phyloP scores from a whole-genome alignment of 306 rosid genomes.

The Castanea sativa region DNA sequence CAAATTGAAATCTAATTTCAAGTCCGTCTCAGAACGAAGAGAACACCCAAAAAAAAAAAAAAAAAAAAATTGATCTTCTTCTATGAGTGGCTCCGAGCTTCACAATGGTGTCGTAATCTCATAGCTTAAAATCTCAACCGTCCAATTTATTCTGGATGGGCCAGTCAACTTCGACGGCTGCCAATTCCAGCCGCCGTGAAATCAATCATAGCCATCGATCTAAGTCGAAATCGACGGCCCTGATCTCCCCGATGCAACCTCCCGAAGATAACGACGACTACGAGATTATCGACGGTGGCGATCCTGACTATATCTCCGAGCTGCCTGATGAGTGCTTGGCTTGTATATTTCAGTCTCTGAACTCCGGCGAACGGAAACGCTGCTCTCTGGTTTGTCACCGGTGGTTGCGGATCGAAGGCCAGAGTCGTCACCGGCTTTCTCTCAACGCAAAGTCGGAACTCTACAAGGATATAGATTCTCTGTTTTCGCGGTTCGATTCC shows the following conservation, averaged over 20 bases:
- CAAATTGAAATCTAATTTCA: constrained; percentile 47
- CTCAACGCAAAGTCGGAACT: constrained; percentile 74
- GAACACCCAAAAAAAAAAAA: neutral
- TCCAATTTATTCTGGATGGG: constrained; percentile 68
- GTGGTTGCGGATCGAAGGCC: constrained; percentile 86
- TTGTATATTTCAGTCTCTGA: constrained; percentile 65
- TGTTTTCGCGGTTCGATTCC: constrained; percentile 83
- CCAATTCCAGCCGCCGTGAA: constrained; percentile 53
- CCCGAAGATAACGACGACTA: constrained; percentile 9
- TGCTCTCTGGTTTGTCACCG: constrained; percentile 93
- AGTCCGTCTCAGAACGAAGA: constrained; percentile 37
- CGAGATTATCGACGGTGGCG: neutral
- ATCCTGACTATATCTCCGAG: constrained; percentile 62
- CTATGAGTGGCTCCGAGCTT: neutral
- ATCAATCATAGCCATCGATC: constrained; percentile 32
- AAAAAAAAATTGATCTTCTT: neutral
- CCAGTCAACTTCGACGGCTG: constrained; percentile 75
- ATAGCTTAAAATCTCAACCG: constrained; percentile 14
- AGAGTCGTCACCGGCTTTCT: constrained; percentile 87
- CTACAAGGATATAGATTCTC: constrained; percentile 39
- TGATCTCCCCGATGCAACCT: constrained; percentile 50
- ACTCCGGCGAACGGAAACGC: constrained; percentile 71
- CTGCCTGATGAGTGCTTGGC: constrained; percentile 93
- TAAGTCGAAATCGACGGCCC: constrained; percentile 50
- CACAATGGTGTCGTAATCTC: constrained; percentile 19